phyloP scores from a whole-genome alignment of 73 alveolate species.

The Halteria grandinella region DNA sequence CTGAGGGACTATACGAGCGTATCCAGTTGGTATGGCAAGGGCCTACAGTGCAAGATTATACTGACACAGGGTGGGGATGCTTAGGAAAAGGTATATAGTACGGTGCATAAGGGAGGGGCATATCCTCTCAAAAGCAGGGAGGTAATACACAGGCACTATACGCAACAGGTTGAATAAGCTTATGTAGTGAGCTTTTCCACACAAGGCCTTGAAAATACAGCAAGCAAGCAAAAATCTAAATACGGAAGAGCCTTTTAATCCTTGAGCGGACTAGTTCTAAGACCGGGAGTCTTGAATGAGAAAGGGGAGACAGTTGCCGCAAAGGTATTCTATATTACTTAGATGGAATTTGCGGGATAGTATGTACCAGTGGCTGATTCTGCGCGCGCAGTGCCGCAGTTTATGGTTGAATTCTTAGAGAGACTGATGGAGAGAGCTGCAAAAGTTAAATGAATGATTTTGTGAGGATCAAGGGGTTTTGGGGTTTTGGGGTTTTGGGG shows the following conservation, averaged over 20 bases:
- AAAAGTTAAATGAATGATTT: constrained; percentile 23
- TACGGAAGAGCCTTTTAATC: constrained; percentile 27
- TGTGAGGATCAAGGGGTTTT: background rate
- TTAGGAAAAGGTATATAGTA: constrained; percentile 29
- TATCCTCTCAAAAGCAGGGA: constrained; percentile 38
- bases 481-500: constrained; percentile 23
- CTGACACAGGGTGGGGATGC: constrained; percentile 14
- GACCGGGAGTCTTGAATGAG: constrained; percentile 28
- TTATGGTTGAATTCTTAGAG: constrained; percentile 41
- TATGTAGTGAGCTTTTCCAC: constrained; percentile 19
- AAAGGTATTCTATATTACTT: constrained; percentile 7
- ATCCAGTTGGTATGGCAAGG: constrained; percentile 26
- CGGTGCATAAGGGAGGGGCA: constrained; percentile 10
- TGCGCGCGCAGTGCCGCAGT: constrained; percentile 1
- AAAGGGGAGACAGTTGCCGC: constrained; percentile 14
- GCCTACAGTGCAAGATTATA: constrained; percentile 3
- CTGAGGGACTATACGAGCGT: background rate
- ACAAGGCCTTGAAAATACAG: constrained; percentile 19
- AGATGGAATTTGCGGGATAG: constrained; percentile 37
- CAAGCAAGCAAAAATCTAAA: background rate
- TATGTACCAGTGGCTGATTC: constrained; percentile 5
- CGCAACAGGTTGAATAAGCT: constrained; percentile 4
- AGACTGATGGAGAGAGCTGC: constrained; percentile 30
- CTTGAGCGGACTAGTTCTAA: constrained; percentile 21
- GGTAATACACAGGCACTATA: constrained; percentile 5